Base-by-base conservation (phyloP, 202 grass and related monocot genomes). In the Musa balbisiana region DNA sequence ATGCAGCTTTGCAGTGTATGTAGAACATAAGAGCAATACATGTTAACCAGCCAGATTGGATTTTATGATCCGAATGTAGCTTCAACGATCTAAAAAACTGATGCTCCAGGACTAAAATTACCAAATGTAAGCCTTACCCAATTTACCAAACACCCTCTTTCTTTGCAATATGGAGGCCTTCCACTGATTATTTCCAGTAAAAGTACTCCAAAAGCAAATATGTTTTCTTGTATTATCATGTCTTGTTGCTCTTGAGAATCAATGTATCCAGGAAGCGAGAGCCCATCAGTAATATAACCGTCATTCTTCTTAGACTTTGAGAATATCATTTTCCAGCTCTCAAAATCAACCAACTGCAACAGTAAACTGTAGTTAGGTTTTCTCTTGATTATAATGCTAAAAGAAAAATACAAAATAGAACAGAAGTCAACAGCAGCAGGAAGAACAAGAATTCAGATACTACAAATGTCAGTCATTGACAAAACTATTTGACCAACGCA, bases 151-250 rank as follows among this genome's bases (percentile, higher is more conserved):
- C 77, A 86, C 23, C 88, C 90, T 71, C 83, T 87, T 53, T 93
- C 93, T 64, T 97, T 93, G 86, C 88, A 93, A 50, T 93, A 91
- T 13, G 94, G 84, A 78, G 85, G 90, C 49, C 84, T 87, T 15
- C 94, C 93, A 22, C 90, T 93, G 73, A 97, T 93, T 56, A 93
- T 86, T 84, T 97, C 93, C 29, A 97, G 86, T 53, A 97, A 83
- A 71, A 97, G 85, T 62, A 91, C 86, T 54, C 94, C 94, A 71
- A 93, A 97, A 1, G 94, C 80, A 73, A 84, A 93, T 0, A 87
- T 93, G 21, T 93, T 97, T 55, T 67, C 86, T 75, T 97, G 94
- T 25, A 97, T 73, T 23, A 86, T 86, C 14, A 80, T 83, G 60
- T 93, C 77, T 67, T 56, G 73, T 26, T 97, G 89, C 81, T 93